Conservation (phyloP, 1,284 basidiomycete genomes). For the Tremellales sp. region DNA sequence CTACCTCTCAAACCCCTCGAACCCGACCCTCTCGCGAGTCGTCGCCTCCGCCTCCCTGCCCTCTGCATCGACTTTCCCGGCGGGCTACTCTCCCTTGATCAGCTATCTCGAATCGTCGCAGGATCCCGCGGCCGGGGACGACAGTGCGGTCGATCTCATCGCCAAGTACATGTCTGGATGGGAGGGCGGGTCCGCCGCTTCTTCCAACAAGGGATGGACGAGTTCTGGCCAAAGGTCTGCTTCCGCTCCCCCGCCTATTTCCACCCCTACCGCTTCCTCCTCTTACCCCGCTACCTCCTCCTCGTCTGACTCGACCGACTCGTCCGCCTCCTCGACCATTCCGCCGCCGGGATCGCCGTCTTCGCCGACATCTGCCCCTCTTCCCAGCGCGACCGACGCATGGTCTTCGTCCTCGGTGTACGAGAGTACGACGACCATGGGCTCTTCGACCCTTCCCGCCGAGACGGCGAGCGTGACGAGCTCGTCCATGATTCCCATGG, state of each 20-base stretch:
- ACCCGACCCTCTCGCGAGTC: no score
- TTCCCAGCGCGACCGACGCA: not conserved
- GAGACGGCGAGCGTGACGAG: not conserved
- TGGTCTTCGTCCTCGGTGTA: not conserved
- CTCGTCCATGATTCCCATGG: not conserved
- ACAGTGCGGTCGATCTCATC: no score
- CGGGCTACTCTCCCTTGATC: no score
- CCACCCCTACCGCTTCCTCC: not conserved
- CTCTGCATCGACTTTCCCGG: no score
- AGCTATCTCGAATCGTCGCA: no score
- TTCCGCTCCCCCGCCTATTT: not conserved
- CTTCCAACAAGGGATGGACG: no score
- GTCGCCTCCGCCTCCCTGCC: no score
- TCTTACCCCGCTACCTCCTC: not conserved
- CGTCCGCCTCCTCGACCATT: not conserved
- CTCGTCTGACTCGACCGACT: not conserved
- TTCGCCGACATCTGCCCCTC: not conserved
- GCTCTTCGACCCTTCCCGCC: not conserved
- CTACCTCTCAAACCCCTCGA: no score
- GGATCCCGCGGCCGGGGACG: no score
- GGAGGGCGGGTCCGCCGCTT: no score
- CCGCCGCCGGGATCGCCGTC: not conserved
- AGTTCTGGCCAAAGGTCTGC: no score
- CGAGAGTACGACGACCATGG: not conserved
- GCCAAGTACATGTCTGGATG: no score